Conservation (phyloP, 1,284 basidiomycete genomes). For the Butyriboletus appendiculatus region DNA sequence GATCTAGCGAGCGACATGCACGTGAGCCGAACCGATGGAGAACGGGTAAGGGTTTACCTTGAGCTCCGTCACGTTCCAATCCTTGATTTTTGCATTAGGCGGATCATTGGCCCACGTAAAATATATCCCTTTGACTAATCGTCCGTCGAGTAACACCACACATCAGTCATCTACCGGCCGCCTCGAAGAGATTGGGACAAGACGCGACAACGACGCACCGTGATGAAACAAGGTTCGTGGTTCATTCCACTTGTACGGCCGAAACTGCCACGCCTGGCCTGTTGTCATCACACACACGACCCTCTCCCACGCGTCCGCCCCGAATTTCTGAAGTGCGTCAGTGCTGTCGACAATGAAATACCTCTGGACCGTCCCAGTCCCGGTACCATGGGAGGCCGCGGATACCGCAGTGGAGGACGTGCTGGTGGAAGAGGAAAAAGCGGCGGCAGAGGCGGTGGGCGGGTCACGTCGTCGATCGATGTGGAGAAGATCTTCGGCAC, state of each 20-base stretch:
- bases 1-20: constrained; percentile 52
- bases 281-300: constrained; percentile 96
- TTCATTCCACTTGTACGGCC: constrained; percentile 94
- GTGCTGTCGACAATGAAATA: constrained; percentile 92
- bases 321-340: constrained; percentile 91
- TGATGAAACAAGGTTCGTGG: constrained; percentile 91
- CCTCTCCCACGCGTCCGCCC: constrained; percentile 90
- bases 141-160: neutral
- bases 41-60: constrained; percentile 51
- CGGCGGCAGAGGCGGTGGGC: constrained; percentile 45
- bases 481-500: constrained; percentile 82
- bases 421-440: constrained; percentile 10
- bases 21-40: neutral
- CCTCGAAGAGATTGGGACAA: neutral
- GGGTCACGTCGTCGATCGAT: constrained; percentile 77
- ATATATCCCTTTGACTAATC: constrained; percentile 87
- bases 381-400: constrained; percentile 11
- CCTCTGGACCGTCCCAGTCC: constrained; percentile 36
- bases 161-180: constrained; percentile 25
- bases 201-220: constrained; percentile 46
- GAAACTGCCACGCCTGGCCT: constrained; percentile 97
- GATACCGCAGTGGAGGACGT: neutral
- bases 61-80: constrained; percentile 96
- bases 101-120: constrained; percentile 93
- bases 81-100: constrained; percentile 83